Evolutionary conservation across 2,329 filamentous ascomycete species (phyloP), one percentile per base, ranked within the genome.

Genomic region (Tolypocladium endophyticum): DNA sequence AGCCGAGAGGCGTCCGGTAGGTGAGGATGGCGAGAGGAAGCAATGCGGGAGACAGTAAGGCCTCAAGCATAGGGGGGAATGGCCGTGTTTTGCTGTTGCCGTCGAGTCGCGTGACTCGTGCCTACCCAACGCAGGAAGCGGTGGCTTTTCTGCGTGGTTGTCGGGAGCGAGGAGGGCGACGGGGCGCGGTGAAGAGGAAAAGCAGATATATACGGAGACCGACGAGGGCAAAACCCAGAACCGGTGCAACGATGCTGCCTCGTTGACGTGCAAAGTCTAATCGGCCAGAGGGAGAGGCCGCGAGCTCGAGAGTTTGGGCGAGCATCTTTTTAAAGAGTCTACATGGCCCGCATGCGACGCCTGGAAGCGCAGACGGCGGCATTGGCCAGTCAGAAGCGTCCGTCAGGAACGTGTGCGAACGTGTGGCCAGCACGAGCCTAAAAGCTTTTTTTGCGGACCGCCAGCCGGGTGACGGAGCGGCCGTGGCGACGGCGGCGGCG

Each of bases 331-430:
- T 59, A 45, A 55, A 57, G 50, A 43, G 33, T 33, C 53, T 28
- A 11, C 9, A 43, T 38, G 47, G 50, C 59, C 61, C 62, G 64
- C 58, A 58, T 63, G 61, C 52, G 59, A 62, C 60, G n/a, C 58
- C 59, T 57, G 56, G 62, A 63, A 56, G 57, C 55, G 28, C 18
- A 14, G 45, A 36, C 47, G 28, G 33, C 41, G 30, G 23, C 38
- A 57, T 58, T 25, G 58, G 55, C 65, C 65, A 67, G 61, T 67
- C 52, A 67, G 57, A 63, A 23, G 57, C 52, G 55, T 5, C 52
- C 36, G 39, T 56, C 58, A 28, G 33, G 58, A 61, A 62, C 61
- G 65, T 66, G 64, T 60, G 58, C 59, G 55, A 63, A 45, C 52
- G 56, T 58, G 30, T 58, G 61, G 58, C 63, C 55, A 58, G 58